Evolutionary conservation across 768 basidiomycete genomes (phyloP), one percentile per base, ranked within the genome.

Genomic region (Melanogaster broomeanus): DNA sequence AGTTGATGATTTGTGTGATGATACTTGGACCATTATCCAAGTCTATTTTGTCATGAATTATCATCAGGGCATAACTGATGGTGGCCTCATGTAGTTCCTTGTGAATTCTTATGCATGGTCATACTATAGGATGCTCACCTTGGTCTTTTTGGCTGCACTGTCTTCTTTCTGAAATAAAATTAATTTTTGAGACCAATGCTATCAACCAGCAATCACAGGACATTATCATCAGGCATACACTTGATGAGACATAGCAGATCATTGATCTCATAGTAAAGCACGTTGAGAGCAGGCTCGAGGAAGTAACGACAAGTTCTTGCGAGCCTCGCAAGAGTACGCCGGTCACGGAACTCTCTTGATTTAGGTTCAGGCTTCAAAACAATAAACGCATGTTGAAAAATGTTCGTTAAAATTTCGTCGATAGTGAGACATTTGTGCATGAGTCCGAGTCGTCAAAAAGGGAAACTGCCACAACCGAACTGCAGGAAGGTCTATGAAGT

Each of bases 351-450:
- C 50, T 62, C 56, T 42, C 62, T 58, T 47, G 58, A 65, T 18
- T 59, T 65, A 38, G 61, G 64, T 28, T 63, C 63, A 12, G 63
- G 63, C 44, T 66, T 65, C 61, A 42, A 50, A 49, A 61, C 56
- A 18, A 61, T 50, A 41, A 64, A 63, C 6, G 64, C 62, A 62
- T 62, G 60, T 54, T 57, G 67, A 51, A 69, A 67, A 52, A 67
- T 59, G 3, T 61, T 65, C 41, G 58, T 67, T 42, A 67, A n/a
- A 57, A 67, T 68, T 56, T 67, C 66, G 61, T 67, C 57, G 65
- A 67, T 67, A 48, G 49, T 49, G 52, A 67, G 57, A 45, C 68
- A 69, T 69, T 49, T 65, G 59, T 67, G 66, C 66, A 69, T 67
- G 58, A 59, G 61, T 59, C 50, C n/a, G n/a, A n/a, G n/a, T n/a